phyloP scores from a whole-genome alignment of 2,329 filamentous ascomycete genomes.

The Talaromyces verruculosus region DNA sequence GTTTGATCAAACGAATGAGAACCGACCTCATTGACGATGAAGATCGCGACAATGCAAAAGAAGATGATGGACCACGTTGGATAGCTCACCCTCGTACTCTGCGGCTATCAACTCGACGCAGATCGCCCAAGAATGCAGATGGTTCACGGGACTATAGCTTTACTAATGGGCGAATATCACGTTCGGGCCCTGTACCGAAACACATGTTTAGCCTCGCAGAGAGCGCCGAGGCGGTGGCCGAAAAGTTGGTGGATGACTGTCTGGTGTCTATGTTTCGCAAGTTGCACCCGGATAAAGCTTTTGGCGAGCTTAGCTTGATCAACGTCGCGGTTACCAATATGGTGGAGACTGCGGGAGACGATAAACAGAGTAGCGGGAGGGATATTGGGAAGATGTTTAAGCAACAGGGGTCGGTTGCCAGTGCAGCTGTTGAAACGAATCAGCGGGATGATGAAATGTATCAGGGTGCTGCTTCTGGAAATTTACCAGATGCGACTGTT shows the following conservation, averaged over 20 bases:
- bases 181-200: slow-evolving; percentile 69
- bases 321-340: slow-evolving; percentile 90
- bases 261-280: slow-evolving; percentile 72
- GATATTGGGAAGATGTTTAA: slow-evolving; percentile 84
- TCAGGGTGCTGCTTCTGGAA: slow-evolving; percentile 15
- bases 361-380: slow-evolving; percentile 60
- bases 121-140: slow-evolving; percentile 53
- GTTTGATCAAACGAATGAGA: slow-evolving; percentile 75
- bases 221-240: slow-evolving; percentile 60
- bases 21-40: slow-evolving; percentile 66
- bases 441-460: neutral
- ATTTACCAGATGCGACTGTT: slow-evolving; percentile 23
- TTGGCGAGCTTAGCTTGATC: slow-evolving; percentile 79
- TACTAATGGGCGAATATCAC: slow-evolving; percentile 64
- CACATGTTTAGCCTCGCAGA: slow-evolving; percentile 69
- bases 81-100: slow-evolving; percentile 77
- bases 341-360: slow-evolving; percentile 56
- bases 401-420: slow-evolving; percentile 60
- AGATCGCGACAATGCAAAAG: slow-evolving; percentile 29
- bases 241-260: slow-evolving; percentile 67
- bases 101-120: slow-evolving; percentile 73
- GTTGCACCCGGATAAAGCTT: slow-evolving; percentile 66
- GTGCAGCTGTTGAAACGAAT: slow-evolving; percentile 44
- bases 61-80: slow-evolving; percentile 55
- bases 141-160: slow-evolving; percentile 59